Base-by-base conservation (phyloP, 345 rosid species). In the Citrus cavaleriei region DNA sequence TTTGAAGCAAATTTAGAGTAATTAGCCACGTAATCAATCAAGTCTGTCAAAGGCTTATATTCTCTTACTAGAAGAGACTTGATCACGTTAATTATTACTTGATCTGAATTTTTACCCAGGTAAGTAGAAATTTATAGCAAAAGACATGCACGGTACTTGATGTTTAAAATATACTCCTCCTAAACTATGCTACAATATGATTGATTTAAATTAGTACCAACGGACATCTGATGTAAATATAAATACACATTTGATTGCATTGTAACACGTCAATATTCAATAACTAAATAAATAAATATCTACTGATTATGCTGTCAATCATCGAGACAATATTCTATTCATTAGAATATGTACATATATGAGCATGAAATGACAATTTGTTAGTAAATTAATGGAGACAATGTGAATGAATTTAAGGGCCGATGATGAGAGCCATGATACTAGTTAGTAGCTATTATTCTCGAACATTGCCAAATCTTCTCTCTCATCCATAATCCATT, bases 401-500 rank as follows among this genome's bases (percentile, higher is more conserved):
- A 35, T 34, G 6, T 66, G 65, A 55, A 54, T 49, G 51, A 72
- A 66, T 35, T 76, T 24, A 35, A 49, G 62, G 54, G 5, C 22
- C 51, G 54, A 65, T 22, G 22, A 32, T 30, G 34, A 40, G 69
- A 27, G 42, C 22, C 68, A 37, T 60, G 42, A 57, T 72, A 30
- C 10, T 30, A 10, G 74, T 28, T n/a, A 58, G 74, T 27, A 4
- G 28, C 4, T 22, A 22, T 6, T 16, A 35, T 25, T 73, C 18
- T 3, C 18, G 58, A 28, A 27, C 51, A 22, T 5, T 27, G 34
- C 28, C 59, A 64, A 76, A 60, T 75, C 70, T 76, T 79, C 85
- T 83, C 90, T 83, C 83, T 78, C 88, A 55, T 87, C 88, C 25
- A 82, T 85, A 82, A 82, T 84, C 74, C 64, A 57, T 32, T 58